These are phyloP conservation scores for Clarireedia sp. DNA, from an alignment of 2,329 filamentous ascomycete genomes.

Conservation along the genomic window DNA sequence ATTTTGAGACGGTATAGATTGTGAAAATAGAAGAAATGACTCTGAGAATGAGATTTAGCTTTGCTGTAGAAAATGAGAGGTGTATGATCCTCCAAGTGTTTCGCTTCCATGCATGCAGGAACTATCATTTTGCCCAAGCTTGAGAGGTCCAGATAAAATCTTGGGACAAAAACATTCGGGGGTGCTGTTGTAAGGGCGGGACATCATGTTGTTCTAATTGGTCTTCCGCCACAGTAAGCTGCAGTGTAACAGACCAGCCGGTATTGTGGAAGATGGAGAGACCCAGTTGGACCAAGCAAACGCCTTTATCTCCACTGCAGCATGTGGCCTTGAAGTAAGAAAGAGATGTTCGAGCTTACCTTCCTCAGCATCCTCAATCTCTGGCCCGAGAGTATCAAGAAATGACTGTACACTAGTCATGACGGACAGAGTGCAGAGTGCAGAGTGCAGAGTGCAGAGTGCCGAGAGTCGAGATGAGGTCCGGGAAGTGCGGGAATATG, in stretches of 20 bases:
- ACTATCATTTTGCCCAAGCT: no score
- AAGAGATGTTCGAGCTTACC: conserved; percentile 33
- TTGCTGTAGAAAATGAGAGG: no score
- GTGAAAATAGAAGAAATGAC: conserved; percentile 79
- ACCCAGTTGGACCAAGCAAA: no score
- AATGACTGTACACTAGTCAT: conserved; percentile 28
- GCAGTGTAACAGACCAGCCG: neutral
- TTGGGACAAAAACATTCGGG: no score
- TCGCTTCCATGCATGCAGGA: no score
- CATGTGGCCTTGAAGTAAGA: conserved; percentile 7
- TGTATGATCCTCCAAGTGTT: no score
- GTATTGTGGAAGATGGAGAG: no score
- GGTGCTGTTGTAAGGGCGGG: neutral
- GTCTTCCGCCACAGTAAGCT: neutral
- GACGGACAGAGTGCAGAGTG: neutral
- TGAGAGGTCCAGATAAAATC: no score
- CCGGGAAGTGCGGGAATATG: no score
- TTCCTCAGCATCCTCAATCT: conserved; percentile 52
- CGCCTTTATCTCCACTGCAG: no score
- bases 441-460: neutral
- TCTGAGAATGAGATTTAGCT: conserved; percentile 44
- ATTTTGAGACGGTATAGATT: conserved; percentile 63
- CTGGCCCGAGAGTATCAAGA: conserved; percentile 37
- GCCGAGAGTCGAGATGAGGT: no score
- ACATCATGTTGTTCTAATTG: neutral